Evolutionary conservation across 768 basidiomycete genomes (phyloP).

Genomic region (Trametes cinnabarina): DNA sequence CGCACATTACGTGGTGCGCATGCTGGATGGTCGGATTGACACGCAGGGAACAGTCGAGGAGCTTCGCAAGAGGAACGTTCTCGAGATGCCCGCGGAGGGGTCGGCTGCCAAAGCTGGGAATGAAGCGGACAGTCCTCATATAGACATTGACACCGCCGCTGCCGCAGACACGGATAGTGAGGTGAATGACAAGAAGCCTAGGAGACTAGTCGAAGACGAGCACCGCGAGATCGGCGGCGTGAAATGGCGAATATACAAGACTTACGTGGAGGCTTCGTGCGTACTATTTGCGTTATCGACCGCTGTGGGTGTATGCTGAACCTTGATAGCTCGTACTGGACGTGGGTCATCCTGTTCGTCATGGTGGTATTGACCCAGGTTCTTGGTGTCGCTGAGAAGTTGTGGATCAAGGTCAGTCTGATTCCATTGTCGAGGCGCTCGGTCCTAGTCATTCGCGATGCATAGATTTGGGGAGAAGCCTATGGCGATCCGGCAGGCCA

Average conservation of each 20-base stretch:
- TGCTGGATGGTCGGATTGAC: conserved; percentile 81
- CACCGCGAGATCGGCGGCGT: conserved; percentile 79
- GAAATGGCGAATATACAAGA: conserved; percentile 65
- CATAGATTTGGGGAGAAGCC: conserved; percentile 66
- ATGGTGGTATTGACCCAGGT: conserved; percentile 47
- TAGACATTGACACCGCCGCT: conserved; percentile 30
- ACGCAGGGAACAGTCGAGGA: conserved; percentile 68
- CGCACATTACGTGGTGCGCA: conserved; percentile 68
- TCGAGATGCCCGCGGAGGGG: conserved; percentile 51
- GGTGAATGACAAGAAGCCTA: conserved; percentile 54
- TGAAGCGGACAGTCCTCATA: conserved; percentile 23
- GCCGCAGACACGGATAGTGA: too few relatives aligned
- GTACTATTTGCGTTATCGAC: too few relatives aligned
- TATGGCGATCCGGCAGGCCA: conserved; percentile 35
- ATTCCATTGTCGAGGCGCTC: too few relatives aligned
- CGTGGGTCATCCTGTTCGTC: conserved; percentile 53
- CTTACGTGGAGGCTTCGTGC: conserved; percentile 70
- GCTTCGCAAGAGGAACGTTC: conserved; percentile 55
- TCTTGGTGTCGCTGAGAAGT: conserved; percentile 56
- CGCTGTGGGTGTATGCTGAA: too few relatives aligned
- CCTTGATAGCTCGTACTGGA: conserved; percentile 62
- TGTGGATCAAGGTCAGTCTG: conserved; percentile 67
- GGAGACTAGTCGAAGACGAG: conserved; percentile 79
- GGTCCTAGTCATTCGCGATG: not conserved
- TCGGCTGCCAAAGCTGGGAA: too few relatives aligned